phyloP scores from a whole-genome alignment of 2,329 filamentous ascomycete genomes.

The Stemphylium lycopersici region DNA sequence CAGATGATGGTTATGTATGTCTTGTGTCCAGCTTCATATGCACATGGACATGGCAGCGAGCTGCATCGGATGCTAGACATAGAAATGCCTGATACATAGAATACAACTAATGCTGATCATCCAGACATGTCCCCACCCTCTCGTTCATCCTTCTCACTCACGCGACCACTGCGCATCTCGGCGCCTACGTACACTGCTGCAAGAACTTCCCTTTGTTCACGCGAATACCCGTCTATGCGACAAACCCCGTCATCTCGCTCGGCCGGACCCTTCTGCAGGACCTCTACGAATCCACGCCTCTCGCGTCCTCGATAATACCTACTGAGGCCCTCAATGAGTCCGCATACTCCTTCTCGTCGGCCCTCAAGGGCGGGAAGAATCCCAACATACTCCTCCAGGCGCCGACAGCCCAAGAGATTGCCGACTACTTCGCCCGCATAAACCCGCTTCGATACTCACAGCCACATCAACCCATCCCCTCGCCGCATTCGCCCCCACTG shows the following conservation, averaged over 20 bases:
- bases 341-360: slow-evolving; percentile 57
- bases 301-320: slow-evolving; percentile 85
- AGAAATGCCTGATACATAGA: slow-evolving; percentile 10
- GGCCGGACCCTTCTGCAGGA: slow-evolving; percentile 91
- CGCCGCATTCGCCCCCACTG: slow-evolving; percentile 84
- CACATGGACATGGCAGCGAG: slow-evolving; percentile 4
- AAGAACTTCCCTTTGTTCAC: slow-evolving; percentile 93
- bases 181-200: slow-evolving; percentile 95
- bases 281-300: slow-evolving; percentile 85
- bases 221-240: slow-evolving; percentile 93
- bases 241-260: slow-evolving; percentile 88
- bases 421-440: slow-evolving; percentile 87
- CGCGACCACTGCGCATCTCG: slow-evolving; percentile 87
- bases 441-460: slow-evolving; percentile 96
- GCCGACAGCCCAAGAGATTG: slow-evolving; percentile 86
- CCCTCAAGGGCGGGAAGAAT: slow-evolving; percentile 53
- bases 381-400: slow-evolving; percentile 66
- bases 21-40: slow-evolving; percentile 1
- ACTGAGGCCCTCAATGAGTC: slow-evolving; percentile 73
- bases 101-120: slow-evolving; percentile 25
- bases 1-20: background rate
- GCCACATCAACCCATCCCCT: slow-evolving; percentile 86
- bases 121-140: slow-evolving; percentile 84
- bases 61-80: slow-evolving; percentile 2
- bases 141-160: slow-evolving; percentile 95